Evolutionary conservation across 2,329 filamentous ascomycete species (phyloP).

Genomic region (Massarina eburnea): DNA sequence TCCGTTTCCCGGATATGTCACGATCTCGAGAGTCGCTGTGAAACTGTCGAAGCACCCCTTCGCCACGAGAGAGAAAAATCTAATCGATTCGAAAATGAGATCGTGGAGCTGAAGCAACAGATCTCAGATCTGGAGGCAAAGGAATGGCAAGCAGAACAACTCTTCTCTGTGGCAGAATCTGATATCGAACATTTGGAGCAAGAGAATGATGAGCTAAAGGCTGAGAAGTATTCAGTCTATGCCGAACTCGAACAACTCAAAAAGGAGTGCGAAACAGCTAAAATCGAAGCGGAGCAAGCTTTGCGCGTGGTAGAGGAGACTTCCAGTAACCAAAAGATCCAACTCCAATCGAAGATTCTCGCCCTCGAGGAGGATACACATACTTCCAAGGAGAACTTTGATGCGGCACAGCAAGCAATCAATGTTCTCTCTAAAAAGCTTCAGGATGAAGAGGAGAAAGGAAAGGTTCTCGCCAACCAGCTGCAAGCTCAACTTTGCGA

Average conservation of each 20-base stretch:
- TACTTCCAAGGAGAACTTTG: constrained; percentile 6
- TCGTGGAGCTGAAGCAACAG: constrained; percentile 38
- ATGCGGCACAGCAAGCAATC: constrained; percentile 5
- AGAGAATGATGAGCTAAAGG: constrained; percentile 43
- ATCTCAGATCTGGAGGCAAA: constrained; percentile 36
- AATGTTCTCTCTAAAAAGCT: constrained; percentile 6
- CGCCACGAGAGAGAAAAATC: constrained; percentile 46
- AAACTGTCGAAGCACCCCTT: constrained; percentile 57
- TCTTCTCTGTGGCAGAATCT: too few species aligned
- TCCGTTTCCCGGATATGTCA: constrained; percentile 57
- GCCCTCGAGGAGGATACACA: constrained; percentile 19
- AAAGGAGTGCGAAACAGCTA: constrained; percentile 42
- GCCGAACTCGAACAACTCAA: constrained; percentile 41
- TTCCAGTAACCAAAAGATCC: constrained; percentile 41
- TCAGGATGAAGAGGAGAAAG: constrained; percentile 13
- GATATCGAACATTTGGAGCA: constrained; percentile 38
- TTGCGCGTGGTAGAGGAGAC: constrained; percentile 23
- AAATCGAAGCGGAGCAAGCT: constrained; percentile 32
- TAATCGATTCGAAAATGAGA: constrained; percentile 32
- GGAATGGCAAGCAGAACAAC: constrained; percentile 25
- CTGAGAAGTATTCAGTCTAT: constrained; percentile 43
- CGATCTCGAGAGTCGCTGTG: constrained; percentile 59
- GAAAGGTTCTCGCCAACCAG: constrained; percentile 10
- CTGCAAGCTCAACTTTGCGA: constrained; percentile 29
- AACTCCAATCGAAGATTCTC: constrained; percentile 24